phyloP scores from a whole-genome alignment of 2,329 filamentous ascomycete genomes.

The Xylariaceae sp. region DNA sequence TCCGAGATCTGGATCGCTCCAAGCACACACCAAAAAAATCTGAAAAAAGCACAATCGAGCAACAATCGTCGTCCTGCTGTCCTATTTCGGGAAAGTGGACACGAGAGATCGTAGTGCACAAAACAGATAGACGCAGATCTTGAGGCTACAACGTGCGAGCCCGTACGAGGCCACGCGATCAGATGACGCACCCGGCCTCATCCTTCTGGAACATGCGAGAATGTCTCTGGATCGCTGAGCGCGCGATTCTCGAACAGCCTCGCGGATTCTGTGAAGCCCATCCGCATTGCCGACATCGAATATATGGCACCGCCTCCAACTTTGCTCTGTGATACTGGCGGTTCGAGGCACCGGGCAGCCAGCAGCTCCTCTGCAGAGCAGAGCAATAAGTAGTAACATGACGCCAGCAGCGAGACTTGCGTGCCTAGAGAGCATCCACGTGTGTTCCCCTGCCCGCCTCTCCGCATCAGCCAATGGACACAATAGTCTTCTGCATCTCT shows the following conservation, averaged over 20 bases:
- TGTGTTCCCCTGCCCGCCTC: slow-evolving; percentile 10
- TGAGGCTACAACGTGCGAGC: background rate
- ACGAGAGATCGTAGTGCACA: background rate
- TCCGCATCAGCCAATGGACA: slow-evolving; percentile 24
- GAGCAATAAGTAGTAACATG: too few relatives aligned
- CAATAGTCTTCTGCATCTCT: slow-evolving; percentile 26
- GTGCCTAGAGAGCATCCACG: background rate
- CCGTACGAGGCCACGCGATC: background rate
- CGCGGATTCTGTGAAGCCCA: too few relatives aligned
- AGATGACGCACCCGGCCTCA: background rate
- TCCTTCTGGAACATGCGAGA: background rate
- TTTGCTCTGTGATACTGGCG: background rate
- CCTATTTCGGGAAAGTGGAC: background rate
- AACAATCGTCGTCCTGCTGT: background rate
- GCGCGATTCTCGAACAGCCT: too few relatives aligned
- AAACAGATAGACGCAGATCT: background rate
- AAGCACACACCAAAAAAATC: background rate
- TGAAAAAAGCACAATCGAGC: background rate
- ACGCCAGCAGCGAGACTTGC: too few relatives aligned
- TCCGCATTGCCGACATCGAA: too few relatives aligned
- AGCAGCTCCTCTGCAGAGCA: too few relatives aligned
- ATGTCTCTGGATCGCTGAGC: background rate
- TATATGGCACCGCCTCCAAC: too few relatives aligned
- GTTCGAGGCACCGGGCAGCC: background rate
- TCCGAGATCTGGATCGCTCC: background rate